Evolutionary conservation across 192 early-diverging fungal genomes (phyloP).

Genomic region (Coemansia furcata): DNA sequence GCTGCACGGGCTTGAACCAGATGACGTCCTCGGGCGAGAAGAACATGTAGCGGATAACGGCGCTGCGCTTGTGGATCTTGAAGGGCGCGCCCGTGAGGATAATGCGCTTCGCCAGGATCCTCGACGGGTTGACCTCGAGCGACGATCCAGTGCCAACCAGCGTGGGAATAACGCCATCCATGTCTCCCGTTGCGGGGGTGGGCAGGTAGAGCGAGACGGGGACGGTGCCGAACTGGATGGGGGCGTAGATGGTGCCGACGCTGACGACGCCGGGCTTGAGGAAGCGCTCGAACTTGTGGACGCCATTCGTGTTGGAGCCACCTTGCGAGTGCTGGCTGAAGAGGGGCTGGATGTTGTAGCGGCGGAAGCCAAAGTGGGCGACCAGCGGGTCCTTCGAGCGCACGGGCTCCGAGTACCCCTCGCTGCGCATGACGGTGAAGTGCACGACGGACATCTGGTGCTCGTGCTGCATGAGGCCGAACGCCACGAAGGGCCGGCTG

Average conservation of each 20-base stretch:
- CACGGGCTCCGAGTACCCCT: slow-evolving; percentile 74
- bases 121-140: slow-evolving; percentile 69
- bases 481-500: slow-evolving; percentile 52
- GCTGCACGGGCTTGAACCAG: slow-evolving; percentile 96
- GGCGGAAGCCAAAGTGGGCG: slow-evolving; percentile 84
- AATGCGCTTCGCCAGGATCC: slow-evolving; percentile 93
- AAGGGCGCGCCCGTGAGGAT: slow-evolving; percentile 93
- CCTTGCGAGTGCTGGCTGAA: slow-evolving; percentile 84
- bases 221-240: slow-evolving; percentile 84
- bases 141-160: slow-evolving; percentile 82
- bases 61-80: slow-evolving; percentile 90
- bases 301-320: slow-evolving; percentile 78
- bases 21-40: slow-evolving; percentile 89
- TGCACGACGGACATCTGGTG: slow-evolving; percentile 91
- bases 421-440: slow-evolving; percentile 69
- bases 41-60: slow-evolving; percentile 97
- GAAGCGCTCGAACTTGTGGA: slow-evolving; percentile 95
- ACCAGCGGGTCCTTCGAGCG: slow-evolving; percentile 93
- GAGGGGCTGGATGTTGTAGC: slow-evolving; percentile 80
- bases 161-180: slow-evolving; percentile 7
- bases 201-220: slow-evolving; percentile 83
- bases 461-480: slow-evolving; percentile 84
- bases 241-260: slow-evolving; percentile 88
- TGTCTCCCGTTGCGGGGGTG: slow-evolving; percentile 4
- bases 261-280: slow-evolving; percentile 67